Conservation (phyloP, 768 basidiomycete genomes). For the Suillus clintonianus region DNA sequence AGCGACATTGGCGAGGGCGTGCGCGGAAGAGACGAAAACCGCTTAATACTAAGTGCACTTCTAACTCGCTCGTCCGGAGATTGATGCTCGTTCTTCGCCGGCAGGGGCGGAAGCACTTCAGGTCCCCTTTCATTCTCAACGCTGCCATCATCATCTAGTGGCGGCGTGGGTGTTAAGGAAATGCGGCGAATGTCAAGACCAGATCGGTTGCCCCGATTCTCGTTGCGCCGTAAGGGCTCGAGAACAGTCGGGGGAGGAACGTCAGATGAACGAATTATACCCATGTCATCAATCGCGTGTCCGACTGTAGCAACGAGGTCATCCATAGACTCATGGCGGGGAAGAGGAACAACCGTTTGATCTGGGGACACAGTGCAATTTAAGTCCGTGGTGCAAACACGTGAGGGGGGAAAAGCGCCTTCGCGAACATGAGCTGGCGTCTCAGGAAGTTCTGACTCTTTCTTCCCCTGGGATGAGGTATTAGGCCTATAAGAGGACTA, state of each 20-base stretch:
- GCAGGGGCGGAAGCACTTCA: conserved; percentile 29
- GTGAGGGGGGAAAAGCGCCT: conserved; percentile 64
- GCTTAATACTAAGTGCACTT: conserved; percentile 37
- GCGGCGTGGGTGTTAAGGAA: conserved; percentile 10
- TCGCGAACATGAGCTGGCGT: conserved; percentile 48
- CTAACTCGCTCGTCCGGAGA: conserved; percentile 25
- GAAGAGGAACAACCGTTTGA: conserved; percentile 20
- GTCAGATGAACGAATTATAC: conserved; percentile 32
- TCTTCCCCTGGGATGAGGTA: not conserved
- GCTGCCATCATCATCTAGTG: conserved; percentile 25
- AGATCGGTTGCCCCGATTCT: conserved; percentile 24
- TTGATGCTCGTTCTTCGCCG: conserved; percentile 26
- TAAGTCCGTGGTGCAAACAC: conserved; percentile 28
- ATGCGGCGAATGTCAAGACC: conserved; percentile 35
- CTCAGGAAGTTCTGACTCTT: not conserved
- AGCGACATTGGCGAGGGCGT: conserved; percentile 62
- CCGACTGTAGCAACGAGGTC: conserved; percentile 40
- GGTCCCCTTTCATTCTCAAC: not conserved
- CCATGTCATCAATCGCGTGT: conserved; percentile 41
- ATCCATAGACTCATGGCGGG: conserved; percentile 35
- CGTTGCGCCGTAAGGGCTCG: conserved; percentile 38
- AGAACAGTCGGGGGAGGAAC: conserved; percentile 43
- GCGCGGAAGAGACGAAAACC: conserved; percentile 61
- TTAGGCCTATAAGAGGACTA: not conserved
- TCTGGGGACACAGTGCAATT: conserved; percentile 14